Percentiles rank a stretch among this genome's conserved stretches.
These are phyloP conservation scores for Pyropia haitanensis DNA, from an alignment of 23 red algal genomes.

Conservation along the genomic window DNA sequence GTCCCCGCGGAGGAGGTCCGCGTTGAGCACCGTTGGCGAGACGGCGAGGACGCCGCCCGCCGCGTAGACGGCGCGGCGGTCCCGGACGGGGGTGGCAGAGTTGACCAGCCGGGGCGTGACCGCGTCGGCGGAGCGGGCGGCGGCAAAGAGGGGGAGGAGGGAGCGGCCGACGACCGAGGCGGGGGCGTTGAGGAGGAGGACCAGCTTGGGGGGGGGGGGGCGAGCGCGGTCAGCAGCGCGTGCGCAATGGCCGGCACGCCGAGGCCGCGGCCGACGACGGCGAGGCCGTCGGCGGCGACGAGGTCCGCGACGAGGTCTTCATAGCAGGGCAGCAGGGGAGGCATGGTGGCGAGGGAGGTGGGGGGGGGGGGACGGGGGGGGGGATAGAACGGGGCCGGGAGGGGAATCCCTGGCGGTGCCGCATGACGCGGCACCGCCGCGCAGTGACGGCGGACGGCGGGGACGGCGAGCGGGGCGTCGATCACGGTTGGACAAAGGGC, in stretches of 20 bases:
- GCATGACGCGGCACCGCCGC: too few species aligned
- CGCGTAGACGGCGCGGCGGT: constrained; percentile 47
- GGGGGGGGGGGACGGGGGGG: too few species aligned
- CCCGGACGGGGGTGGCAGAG: constrained; percentile 29
- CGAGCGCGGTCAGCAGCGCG: constrained; percentile 16
- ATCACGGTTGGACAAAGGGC: too few species aligned
- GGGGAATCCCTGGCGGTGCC: too few species aligned
- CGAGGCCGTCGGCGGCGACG: constrained; percentile 15
- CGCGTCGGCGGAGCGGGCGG: constrained; percentile 1
- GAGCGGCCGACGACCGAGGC: constrained; percentile 8
- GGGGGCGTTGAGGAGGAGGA: constrained; percentile 33
- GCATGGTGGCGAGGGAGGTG: background rate
- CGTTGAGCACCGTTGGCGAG: constrained; percentile 50
- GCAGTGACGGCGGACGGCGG: too few species aligned
- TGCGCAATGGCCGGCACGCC: constrained; percentile 12
- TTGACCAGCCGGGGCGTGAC: constrained; percentile 50
- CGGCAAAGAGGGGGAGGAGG: constrained; percentile 8
- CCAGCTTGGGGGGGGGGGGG: constrained; percentile 3
- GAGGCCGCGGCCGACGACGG: constrained; percentile 33
- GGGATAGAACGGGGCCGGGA: too few species aligned
- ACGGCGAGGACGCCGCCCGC: constrained; percentile 46
- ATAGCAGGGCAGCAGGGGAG: constrained; percentile 28
- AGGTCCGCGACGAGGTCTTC: constrained; percentile 17
- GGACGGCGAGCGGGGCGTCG: too few species aligned
- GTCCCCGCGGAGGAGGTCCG: constrained; percentile 55